A percentile compares a stretch with the other conserved stretches of the same genome.
These are phyloP conservation scores for Annulohypoxylon bovei DNA, from an alignment of 495 filamentous ascomycete species.

Conservation along the genomic window DNA sequence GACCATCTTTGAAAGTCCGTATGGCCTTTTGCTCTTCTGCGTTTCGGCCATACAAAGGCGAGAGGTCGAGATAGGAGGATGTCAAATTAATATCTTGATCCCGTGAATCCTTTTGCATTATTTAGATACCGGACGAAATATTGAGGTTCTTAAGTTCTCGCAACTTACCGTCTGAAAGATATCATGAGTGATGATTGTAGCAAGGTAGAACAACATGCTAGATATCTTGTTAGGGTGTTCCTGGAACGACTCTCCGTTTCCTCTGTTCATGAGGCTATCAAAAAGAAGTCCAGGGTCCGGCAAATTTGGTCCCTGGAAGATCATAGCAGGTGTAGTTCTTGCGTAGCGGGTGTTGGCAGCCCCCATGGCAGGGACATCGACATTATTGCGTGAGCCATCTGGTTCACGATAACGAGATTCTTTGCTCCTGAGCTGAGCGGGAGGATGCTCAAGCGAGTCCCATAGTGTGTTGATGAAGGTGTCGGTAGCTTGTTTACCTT, in stretches of 20 bases:
- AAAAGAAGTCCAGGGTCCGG: conserved; percentile 80
- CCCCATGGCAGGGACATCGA: conserved; percentile 70
- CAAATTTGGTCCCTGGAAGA: conserved; percentile 66
- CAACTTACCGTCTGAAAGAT: conserved; percentile 46
- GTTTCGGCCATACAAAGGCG: conserved; percentile 80
- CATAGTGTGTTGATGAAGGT: conserved; percentile 65
- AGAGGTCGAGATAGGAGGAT: conserved; percentile 81
- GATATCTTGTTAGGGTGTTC: conserved; percentile 78
- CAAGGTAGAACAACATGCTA: conserved; percentile 82
- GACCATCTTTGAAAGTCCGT: conserved; percentile 75
- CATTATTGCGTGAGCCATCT: conserved; percentile 70
- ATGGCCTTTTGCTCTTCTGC: conserved; percentile 72
- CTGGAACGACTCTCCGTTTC: conserved; percentile 59
- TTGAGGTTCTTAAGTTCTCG: neutral
- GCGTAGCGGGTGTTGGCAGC: conserved; percentile 68
- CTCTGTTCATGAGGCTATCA: conserved; percentile 72
- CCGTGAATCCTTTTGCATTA: conserved; percentile 34
- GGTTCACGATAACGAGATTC: conserved; percentile 66
- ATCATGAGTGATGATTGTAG: conserved; percentile 84
- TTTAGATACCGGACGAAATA: neutral
- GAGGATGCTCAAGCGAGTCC: conserved; percentile 73
- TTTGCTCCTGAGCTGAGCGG: conserved; percentile 60
- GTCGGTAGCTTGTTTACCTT: conserved; percentile 46
- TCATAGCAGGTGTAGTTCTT: conserved; percentile 63
- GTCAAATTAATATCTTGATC: conserved; percentile 67